Base-by-base conservation (phyloP, 129 eudicot genomes). In the Apium graveolens region DNA sequence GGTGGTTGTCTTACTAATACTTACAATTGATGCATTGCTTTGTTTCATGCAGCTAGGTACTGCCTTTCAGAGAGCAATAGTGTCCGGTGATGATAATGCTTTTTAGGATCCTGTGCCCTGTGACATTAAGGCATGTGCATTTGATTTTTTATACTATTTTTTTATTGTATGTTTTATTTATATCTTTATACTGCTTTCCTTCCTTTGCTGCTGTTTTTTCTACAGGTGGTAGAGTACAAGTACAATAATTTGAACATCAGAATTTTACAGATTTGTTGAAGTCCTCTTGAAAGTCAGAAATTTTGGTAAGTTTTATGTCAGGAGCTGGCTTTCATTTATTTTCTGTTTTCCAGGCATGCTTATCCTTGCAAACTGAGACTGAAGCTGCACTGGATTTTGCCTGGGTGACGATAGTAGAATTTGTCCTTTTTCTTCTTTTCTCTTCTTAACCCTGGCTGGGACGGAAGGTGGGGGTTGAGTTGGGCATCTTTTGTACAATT, bases 151-250 rank as follows among this genome's bases (percentile, higher is more conserved):
- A 11, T 29, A 29, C 38, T 17, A 31, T 12, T 10, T 14, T 31
- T 66, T 32, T 9, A 31, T 66, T 27, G 20, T 66, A 20, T 41
- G 7, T 66, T 31, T 9, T 70, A 70, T 70, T 35, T 70, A 16
- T 70, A 37, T 37, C 42, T 70, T 70, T 70, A 70, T 70, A 70
- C 45, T 35, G 44, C 72, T 81, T 66, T 82, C 46, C 43, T 62
- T 71, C 83, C 77, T 69, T 81, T 57, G 65, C 68, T 74, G 74
- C 81, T 70, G 27, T 11, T 24, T 7, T 85, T 21, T 1, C 11
- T 74, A 46, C 78, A 57, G 85, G 89, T 86, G 90, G 90, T 65
- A 7, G 77, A 85, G 92, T 60, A 86, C 88, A 31, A 85, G 92
- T 60, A 86, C 88, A 31, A 14, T 65, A 53, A 68, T 88, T 4